Evolutionary conservation across 1,139 yeast species (phyloP).

Genomic region (Hyphopichia buzzinii): DNA sequence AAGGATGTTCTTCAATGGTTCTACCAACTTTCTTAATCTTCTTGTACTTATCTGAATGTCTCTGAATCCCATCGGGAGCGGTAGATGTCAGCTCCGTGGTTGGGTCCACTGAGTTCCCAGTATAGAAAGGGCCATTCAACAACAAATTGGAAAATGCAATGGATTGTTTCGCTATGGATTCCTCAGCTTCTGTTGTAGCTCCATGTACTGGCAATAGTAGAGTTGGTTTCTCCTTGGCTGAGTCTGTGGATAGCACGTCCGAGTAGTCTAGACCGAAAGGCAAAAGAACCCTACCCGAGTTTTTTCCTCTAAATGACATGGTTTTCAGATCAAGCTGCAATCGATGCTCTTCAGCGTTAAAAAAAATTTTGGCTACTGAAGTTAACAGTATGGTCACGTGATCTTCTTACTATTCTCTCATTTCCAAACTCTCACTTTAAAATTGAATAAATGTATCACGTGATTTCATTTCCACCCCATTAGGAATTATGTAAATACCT

Average conservation of each 20-base stretch:
- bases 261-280: slow-evolving; percentile 72
- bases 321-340: not conserved
- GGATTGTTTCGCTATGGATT: slow-evolving; percentile 61
- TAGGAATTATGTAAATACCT: not conserved
- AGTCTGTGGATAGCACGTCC: slow-evolving; percentile 44
- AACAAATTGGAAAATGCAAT: slow-evolving; percentile 56
- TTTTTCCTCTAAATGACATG: slow-evolving; percentile 27
- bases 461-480: too few relatives aligned
- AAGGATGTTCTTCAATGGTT: slow-evolving; percentile 82
- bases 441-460: too few relatives aligned
- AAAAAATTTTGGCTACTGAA: not conserved
- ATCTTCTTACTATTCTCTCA: too few relatives aligned
- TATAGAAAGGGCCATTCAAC: slow-evolving; percentile 74
- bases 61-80: slow-evolving; percentile 56
- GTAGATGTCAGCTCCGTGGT: slow-evolving; percentile 17
- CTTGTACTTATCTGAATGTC: slow-evolving; percentile 73
- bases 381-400: not conserved
- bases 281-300: slow-evolving; percentile 33
- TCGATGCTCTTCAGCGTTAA: not conserved
- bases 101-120: slow-evolving; percentile 40
- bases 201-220: slow-evolving; percentile 67
- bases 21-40: slow-evolving; percentile 74
- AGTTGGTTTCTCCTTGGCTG: slow-evolving; percentile 35
- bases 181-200: slow-evolving; percentile 53
- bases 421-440: too few relatives aligned